These are phyloP conservation scores for Shiraia sp. DNA, from an alignment of 2,329 filamentous ascomycete species.

Conservation along the genomic window DNA sequence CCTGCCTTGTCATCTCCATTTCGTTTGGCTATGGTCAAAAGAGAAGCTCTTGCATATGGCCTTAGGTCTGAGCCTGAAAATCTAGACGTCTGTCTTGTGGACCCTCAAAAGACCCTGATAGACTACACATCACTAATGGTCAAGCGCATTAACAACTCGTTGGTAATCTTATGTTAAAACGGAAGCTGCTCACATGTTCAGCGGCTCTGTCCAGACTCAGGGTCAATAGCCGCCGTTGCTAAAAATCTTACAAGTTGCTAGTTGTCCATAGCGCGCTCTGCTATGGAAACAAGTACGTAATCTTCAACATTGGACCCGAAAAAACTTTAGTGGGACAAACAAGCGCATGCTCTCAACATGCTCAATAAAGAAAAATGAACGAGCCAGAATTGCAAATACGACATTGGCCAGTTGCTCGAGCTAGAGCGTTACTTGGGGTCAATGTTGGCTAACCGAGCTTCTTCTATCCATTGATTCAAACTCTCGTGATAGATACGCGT, in stretches of 20 bases:
- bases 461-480: too few relatives aligned
- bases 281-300: conserved; percentile 25
- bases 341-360: conserved; percentile 7
- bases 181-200: conserved; percentile 9
- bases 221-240: conserved; percentile 18
- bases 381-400: too few relatives aligned
- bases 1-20: neutral
- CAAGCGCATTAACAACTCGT: neutral
- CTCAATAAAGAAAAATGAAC: conserved; percentile 20
- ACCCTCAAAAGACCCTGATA: too few relatives aligned
- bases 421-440: too few relatives aligned
- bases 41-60: conserved; percentile 1
- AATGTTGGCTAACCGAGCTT: too few relatives aligned
- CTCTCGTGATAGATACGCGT: too few relatives aligned
- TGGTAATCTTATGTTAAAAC: conserved; percentile 8
- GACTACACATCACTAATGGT: too few relatives aligned
- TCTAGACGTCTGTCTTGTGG: too few relatives aligned
- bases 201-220: too few relatives aligned
- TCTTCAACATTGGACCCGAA: conserved; percentile 13
- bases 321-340: too few relatives aligned
- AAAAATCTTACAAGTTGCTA: conserved; percentile 7
- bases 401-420: too few relatives aligned
- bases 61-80: conserved; percentile 8
- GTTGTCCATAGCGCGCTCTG: conserved; percentile 16
- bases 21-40: too few relatives aligned